Evolutionary conservation across 2,329 filamentous ascomycete genomes (phyloP).

Genomic region (Coniella vitis): DNA sequence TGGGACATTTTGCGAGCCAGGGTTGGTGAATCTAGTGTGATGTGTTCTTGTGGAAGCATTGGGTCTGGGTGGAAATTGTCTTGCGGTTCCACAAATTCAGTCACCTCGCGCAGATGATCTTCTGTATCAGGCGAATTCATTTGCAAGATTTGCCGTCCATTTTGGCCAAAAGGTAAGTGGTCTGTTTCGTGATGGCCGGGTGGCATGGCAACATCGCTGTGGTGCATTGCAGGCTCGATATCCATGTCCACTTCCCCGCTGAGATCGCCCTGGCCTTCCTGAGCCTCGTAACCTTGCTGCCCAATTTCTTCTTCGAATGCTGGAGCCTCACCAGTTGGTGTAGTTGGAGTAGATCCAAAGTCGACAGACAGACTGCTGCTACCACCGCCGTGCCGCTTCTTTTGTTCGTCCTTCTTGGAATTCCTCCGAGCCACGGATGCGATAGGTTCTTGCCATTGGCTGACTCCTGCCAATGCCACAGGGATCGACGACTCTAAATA

Average conservation of each 20-base stretch:
- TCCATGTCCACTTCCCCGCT: background rate
- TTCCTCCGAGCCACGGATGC: background rate
- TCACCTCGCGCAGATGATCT: too few species aligned
- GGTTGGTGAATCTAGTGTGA: background rate
- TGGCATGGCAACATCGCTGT: constrained; percentile 13
- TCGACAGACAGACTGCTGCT: constrained; percentile 10
- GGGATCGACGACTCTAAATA: too few species aligned
- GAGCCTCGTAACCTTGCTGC: background rate
- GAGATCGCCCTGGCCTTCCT: background rate
- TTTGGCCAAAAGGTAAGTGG: too few species aligned
- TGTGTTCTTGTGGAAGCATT: background rate
- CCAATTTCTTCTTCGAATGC: background rate
- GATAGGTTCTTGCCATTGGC: background rate
- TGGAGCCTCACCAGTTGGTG: constrained; percentile 7
- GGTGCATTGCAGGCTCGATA: constrained; percentile 12
- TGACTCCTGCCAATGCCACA: too few species aligned
- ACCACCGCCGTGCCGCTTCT: constrained; percentile 16
- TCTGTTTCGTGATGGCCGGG: too few species aligned
- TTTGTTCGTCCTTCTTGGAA: constrained; percentile 6
- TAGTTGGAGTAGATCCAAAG: background rate
- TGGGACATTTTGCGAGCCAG: constrained; percentile 16
- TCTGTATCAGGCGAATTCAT: too few species aligned
- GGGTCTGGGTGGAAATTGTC: background rate
- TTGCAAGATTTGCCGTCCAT: too few species aligned
- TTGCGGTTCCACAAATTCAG: too few species aligned